Evolutionary conservation across 306 rosid species (phyloP).

Genomic region (Echinosophora koreensis): DNA sequence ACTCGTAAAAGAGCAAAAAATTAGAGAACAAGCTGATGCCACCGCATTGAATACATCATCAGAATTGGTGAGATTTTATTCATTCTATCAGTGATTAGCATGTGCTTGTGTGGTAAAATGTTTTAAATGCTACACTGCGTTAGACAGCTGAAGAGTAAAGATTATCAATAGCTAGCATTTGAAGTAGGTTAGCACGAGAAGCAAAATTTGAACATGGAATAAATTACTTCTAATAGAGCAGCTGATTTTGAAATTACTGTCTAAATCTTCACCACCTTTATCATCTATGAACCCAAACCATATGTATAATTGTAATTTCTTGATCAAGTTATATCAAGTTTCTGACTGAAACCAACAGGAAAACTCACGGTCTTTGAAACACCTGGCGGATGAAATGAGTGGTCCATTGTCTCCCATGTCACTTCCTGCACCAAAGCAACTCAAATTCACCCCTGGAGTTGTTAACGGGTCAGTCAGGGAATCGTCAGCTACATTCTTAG

Average conservation of each 20-base stretch:
- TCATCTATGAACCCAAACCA: constrained; percentile 26
- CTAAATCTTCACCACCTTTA: constrained; percentile 31
- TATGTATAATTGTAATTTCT: constrained; percentile 21
- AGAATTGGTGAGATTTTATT: constrained; percentile 58
- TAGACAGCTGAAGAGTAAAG: constrained; percentile 21
- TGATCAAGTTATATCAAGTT: constrained; percentile 29
- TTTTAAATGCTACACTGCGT: constrained; percentile 26
- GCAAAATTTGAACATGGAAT: background rate
- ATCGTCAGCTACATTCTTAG: constrained; percentile 54
- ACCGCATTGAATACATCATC: constrained; percentile 61
- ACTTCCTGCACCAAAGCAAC: constrained; percentile 86
- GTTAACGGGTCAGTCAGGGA: constrained; percentile 68
- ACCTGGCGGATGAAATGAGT: constrained; percentile 72
- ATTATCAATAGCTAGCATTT: constrained; percentile 27
- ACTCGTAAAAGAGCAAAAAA: constrained; percentile 67
- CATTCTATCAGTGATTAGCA: constrained; percentile 35
- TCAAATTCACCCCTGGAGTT: constrained; percentile 81
- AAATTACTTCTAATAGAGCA: constrained; percentile 14
- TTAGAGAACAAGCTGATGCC: constrained; percentile 61
- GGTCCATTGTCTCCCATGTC: constrained; percentile 75
- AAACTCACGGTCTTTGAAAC: constrained; percentile 67
- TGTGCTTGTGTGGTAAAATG: constrained; percentile 38
- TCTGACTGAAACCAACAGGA: constrained; percentile 57
- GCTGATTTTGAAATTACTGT: constrained; percentile 26
- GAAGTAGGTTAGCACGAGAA: constrained; percentile 28